Evolutionary conservation across 805 yeast genomes (phyloP), one percentile per base, ranked within the genome.

Genomic region (Wickerhamiella sorbophila): DNA sequence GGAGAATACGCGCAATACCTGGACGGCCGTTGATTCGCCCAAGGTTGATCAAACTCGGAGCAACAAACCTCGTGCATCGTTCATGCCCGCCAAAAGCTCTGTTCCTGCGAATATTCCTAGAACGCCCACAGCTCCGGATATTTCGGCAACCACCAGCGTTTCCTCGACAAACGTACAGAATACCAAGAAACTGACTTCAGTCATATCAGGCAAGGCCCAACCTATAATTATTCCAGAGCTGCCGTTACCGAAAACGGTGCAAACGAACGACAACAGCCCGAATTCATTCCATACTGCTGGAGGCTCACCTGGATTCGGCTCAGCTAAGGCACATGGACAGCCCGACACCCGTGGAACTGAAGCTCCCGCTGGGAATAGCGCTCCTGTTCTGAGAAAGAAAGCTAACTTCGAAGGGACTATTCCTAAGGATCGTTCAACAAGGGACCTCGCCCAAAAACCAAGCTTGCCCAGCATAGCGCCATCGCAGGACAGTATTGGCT

Each of bases 351-450:
- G 6, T 6, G 33, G 39, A 16, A 41, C 36, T 12, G 24, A 21
- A 34, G 40, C 36, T n/a, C 21, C 22, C 17, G 36, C 37, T 19
- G 34, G 19, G 14, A 12, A 19, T 6, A 24, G 29, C 12, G 12
- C 12, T 24, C 10, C 29, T 24, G n/a, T n/a, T n/a, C 12, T 24
- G 29, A 33, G 39, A 16, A 41, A 41, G 17, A 32, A 21, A 34
- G 40, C 36, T n/a, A 31, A 32, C 17, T 41, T 41, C 22, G 34
- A 26, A 9, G 16, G 16, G 29, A 24, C 10, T 24, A 24, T 24
- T 24, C 10, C 29, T 24, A 24, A 12, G 29, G 29, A 24, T 24
- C 29, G 29, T 24, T 24, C 29, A 12, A 24, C 12, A 12, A 24
- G 29, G 12, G 29, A 24, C 12, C 29, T 24, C 29, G 29, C 29